Percentiles rank a stretch among this genome's conserved stretches.
Evolutionary conservation across 441 rosid species (phyloP).

Genomic region (Adansonia grandidieri): DNA sequence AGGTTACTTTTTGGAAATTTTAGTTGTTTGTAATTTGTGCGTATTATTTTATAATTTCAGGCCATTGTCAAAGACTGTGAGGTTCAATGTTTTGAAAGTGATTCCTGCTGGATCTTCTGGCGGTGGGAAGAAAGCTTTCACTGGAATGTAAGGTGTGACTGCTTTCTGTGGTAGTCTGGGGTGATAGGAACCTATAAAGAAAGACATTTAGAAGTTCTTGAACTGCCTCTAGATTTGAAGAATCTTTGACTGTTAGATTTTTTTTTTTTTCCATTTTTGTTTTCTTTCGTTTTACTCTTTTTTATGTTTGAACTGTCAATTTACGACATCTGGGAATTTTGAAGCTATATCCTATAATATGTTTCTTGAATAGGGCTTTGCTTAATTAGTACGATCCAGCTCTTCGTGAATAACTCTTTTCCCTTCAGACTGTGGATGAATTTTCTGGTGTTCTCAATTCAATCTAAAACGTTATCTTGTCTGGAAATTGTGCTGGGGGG

Average conservation of each 20-base stretch:
- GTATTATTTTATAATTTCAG: conserved; percentile 31
- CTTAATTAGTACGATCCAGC: neutral
- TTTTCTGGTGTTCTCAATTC: neutral
- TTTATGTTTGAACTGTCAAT: neutral
- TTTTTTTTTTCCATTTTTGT: neutral
- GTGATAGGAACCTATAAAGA: neutral
- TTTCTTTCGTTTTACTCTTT: neutral
- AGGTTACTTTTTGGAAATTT: neutral
- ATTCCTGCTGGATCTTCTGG: conserved; percentile 82
- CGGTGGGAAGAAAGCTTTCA: conserved; percentile 70
- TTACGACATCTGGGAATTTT: neutral
- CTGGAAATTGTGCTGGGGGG: neutral
- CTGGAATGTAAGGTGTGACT: conserved; percentile 47
- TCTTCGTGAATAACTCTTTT: neutral
- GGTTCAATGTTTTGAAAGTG: conserved; percentile 82
- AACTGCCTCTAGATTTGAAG: conserved; percentile 17
- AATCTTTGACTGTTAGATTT: neutral
- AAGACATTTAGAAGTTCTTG: neutral
- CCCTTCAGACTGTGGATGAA: neutral
- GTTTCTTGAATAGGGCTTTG: neutral
- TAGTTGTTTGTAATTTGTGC: neutral
- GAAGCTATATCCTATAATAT: neutral
- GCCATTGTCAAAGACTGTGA: conserved; percentile 89
- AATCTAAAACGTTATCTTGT: neutral
- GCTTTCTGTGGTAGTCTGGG: neutral